phyloP scores from a whole-genome alignment of 495 filamentous ascomycete genomes.

The Penicillium dipodomyicola region DNA sequence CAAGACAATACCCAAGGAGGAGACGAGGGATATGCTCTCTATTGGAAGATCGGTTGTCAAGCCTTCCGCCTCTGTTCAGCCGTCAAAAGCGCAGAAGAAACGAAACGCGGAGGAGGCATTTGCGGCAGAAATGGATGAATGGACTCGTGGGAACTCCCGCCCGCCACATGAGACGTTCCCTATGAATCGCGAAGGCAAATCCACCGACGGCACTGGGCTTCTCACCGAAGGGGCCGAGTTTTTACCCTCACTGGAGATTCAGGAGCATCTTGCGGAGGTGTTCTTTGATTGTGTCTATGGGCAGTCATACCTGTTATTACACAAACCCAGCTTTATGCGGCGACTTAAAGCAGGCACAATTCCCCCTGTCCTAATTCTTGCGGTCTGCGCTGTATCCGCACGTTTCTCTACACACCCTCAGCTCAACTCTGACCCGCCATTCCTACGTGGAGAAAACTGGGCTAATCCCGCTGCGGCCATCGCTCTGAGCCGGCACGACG shows the following conservation, averaged over 20 bases:
- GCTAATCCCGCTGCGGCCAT: slow-evolving; percentile 81
- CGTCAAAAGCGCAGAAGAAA: slow-evolving; percentile 69
- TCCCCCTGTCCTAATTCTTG: slow-evolving; percentile 84
- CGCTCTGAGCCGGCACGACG: slow-evolving; percentile 80
- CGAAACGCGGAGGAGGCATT: slow-evolving; percentile 87
- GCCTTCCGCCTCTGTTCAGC: slow-evolving; percentile 63
- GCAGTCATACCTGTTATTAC: slow-evolving; percentile 90
- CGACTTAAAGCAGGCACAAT: slow-evolving; percentile 65
- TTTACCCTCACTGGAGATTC: slow-evolving; percentile 82
- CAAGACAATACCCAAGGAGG: slow-evolving; percentile 88
- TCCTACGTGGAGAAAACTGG: slow-evolving; percentile 89
- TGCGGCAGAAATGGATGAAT: slow-evolving; percentile 74
- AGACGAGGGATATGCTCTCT: slow-evolving; percentile 54
- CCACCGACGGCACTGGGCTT: slow-evolving; percentile 65
- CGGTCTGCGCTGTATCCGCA: slow-evolving; percentile 89
- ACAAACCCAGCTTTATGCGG: slow-evolving; percentile 95
- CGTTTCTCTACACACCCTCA: slow-evolving; percentile 95
- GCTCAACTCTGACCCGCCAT: slow-evolving; percentile 76
- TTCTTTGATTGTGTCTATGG: slow-evolving; percentile 97
- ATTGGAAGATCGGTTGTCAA: slow-evolving; percentile 78
- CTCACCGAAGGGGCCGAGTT: slow-evolving; percentile 79
- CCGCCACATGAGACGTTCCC: slow-evolving; percentile 52
- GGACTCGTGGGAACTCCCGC: slow-evolving; percentile 61
- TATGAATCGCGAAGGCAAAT: slow-evolving; percentile 57
- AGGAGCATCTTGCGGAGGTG: slow-evolving; percentile 90